Conservation (phyloP, 2,329 filamentous ascomycete species). For the Claviceps paspali region DNA sequence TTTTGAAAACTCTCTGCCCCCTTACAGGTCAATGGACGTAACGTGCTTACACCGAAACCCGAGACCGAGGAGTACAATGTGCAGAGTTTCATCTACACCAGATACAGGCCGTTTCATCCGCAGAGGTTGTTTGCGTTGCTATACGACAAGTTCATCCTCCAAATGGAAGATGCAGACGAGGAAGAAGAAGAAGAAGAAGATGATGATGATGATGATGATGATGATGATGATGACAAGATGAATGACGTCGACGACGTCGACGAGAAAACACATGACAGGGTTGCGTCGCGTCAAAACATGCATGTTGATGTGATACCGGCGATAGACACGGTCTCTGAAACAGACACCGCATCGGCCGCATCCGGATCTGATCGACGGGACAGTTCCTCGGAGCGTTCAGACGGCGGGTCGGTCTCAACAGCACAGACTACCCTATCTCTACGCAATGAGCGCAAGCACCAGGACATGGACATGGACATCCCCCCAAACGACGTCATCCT, state of each 20-base stretch:
- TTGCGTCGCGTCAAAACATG: too few species aligned
- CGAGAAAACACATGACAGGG: too few species aligned
- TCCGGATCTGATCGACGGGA: slow-evolving; percentile 2
- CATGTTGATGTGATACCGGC: too few species aligned
- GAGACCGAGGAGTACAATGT: slow-evolving; percentile 63
- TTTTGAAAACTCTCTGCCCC: too few species aligned
- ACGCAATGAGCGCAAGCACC: not conserved
- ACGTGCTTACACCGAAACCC: slow-evolving; percentile 47
- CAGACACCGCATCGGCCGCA: too few species aligned
- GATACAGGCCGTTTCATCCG: slow-evolving; percentile 39
- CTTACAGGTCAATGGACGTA: slow-evolving; percentile 28
- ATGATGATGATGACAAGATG: too few species aligned
- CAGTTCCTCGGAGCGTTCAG: slow-evolving; percentile 8
- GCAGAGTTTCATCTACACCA: slow-evolving; percentile 53
- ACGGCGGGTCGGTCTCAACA: slow-evolving; percentile 12
- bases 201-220: slow-evolving; percentile 10
- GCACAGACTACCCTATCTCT: slow-evolving; percentile 12
- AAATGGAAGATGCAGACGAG: slow-evolving; percentile 26
- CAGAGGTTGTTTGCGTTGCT: slow-evolving; percentile 28
- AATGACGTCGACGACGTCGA: too few species aligned
- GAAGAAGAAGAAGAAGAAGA: slow-evolving; percentile 20
- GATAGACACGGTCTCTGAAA: too few species aligned
- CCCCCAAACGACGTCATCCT: slow-evolving; percentile 31
- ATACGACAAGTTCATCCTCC: slow-evolving; percentile 35
- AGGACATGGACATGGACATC: slow-evolving; percentile 10